Conservation (phyloP, 2,329 filamentous ascomycete species). For the Apiospora hydei region DNA sequence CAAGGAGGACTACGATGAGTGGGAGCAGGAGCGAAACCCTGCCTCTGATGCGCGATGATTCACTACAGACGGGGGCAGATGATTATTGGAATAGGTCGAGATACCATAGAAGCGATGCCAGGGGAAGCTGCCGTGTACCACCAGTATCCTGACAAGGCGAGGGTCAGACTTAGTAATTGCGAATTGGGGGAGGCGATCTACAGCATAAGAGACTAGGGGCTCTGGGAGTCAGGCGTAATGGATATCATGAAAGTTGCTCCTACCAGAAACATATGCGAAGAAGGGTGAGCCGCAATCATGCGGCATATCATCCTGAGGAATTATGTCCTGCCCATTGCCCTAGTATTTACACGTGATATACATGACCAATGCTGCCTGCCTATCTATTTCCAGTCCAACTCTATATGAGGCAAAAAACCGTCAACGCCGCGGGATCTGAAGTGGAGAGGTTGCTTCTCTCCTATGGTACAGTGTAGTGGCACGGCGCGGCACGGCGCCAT, state of each 20-base stretch:
- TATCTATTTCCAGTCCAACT: background rate
- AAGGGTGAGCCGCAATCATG: background rate
- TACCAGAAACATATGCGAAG: background rate
- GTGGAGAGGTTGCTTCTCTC: conserved; percentile 7
- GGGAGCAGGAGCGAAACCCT: conserved; percentile 54
- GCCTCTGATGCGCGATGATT: background rate
- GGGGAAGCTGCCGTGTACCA: background rate
- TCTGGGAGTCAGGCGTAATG: conserved; percentile 16
- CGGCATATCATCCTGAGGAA: background rate
- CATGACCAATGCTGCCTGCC: background rate
- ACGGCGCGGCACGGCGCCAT: background rate
- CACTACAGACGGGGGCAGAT: background rate
- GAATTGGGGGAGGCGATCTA: background rate
- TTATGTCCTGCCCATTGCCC: background rate
- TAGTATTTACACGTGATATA: conserved; percentile 16
- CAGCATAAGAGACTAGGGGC: conserved; percentile 12
- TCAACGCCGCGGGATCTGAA: background rate
- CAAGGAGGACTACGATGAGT: conserved; percentile 63
- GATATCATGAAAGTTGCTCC: conserved; percentile 1
- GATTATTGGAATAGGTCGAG: background rate
- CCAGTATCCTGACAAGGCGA: conserved; percentile 1
- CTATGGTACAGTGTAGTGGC: conserved; percentile 10
- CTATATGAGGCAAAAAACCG: background rate
- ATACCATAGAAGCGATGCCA: conserved; percentile 11
- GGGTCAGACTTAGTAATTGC: conserved; percentile 1